phyloP scores from a whole-genome alignment of 2,329 filamentous ascomycete species.

The Verticillium klebahnii region DNA sequence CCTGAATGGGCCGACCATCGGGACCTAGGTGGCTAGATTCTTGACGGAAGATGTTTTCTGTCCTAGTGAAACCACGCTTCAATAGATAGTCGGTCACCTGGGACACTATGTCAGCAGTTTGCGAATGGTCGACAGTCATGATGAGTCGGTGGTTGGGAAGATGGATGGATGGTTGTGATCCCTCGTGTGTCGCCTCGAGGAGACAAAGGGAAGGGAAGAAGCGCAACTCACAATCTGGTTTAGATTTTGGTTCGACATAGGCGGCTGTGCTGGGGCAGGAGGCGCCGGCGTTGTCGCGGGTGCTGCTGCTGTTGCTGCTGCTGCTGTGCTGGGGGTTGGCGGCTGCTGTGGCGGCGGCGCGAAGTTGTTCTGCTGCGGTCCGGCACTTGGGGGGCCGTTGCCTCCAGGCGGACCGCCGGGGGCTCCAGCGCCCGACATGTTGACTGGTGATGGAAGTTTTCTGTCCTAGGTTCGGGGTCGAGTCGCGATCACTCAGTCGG shows the following conservation, averaged over 20 bases:
- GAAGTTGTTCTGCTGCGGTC: not conserved
- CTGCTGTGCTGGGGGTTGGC: not conserved
- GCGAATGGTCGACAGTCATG: not conserved
- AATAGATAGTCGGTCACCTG: constrained; percentile 88
- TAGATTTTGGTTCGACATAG: constrained; percentile 79
- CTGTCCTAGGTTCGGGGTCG: not conserved
- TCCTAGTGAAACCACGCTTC: constrained; percentile 91
- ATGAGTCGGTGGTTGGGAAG: not conserved
- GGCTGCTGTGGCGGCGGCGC: not conserved
- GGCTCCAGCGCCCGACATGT: constrained; percentile 25
- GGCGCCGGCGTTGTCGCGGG: not conserved
- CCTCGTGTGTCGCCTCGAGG: not conserved
- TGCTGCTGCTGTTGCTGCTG: not conserved
- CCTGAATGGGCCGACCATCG: constrained; percentile 70
- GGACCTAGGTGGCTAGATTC: constrained; percentile 82
- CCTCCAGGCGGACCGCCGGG: not conserved
- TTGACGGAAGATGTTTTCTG: constrained; percentile 86
- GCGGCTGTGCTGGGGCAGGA: constrained; percentile 7
- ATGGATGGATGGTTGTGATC: no score
- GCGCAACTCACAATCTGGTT: constrained; percentile 83
- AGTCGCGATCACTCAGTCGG: not conserved
- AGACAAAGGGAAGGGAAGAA: not conserved
- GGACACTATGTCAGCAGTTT: not conserved
- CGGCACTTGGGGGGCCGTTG: not conserved
- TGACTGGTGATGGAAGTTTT: constrained; percentile 13